These are phyloP conservation scores for Heliosperma pusillum DNA, from an alignment of 148 eudicot species.

Conservation along the genomic window DNA sequence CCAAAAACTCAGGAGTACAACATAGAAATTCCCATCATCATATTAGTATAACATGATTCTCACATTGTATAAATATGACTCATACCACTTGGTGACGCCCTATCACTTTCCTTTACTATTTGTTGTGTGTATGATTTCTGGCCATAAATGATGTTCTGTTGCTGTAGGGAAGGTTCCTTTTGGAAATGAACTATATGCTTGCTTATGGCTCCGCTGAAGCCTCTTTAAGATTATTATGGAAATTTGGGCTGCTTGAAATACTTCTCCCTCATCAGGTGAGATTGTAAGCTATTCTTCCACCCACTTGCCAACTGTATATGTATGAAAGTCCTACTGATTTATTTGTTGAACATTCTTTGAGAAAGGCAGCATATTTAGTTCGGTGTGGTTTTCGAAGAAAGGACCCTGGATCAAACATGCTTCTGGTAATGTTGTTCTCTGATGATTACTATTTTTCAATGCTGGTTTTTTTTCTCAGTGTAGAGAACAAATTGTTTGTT, in stretches of 20 bases:
- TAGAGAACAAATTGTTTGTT: background rate
- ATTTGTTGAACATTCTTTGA: slow-evolving; percentile 7
- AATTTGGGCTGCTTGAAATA: slow-evolving; percentile 61
- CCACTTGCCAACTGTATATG: slow-evolving; percentile 10
- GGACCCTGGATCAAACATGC: slow-evolving; percentile 83
- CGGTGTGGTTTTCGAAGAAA: slow-evolving; percentile 58
- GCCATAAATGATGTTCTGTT: slow-evolving; percentile 8
- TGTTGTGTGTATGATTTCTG: background rate
- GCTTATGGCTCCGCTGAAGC: slow-evolving; percentile 96
- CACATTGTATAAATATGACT: background rate
- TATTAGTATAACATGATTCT: background rate
- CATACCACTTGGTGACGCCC: background rate
- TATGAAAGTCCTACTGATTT: slow-evolving; percentile 16
- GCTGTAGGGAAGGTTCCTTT: slow-evolving; percentile 64
- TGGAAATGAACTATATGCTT: slow-evolving; percentile 95
- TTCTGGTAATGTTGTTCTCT: slow-evolving; percentile 53
- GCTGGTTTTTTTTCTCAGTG: background rate
- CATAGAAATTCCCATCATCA: too few species aligned
- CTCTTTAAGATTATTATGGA: slow-evolving; percentile 84
- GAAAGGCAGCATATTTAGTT: slow-evolving; percentile 88
- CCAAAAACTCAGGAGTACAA: too few species aligned
- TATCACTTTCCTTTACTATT: background rate
- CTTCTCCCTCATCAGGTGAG: slow-evolving; percentile 86
- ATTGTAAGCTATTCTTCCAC: background rate
- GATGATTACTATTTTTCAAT: background rate